Conservation (phyloP, 1,139 yeast species). For the Chernovozyma sophiae-reginae region DNA sequence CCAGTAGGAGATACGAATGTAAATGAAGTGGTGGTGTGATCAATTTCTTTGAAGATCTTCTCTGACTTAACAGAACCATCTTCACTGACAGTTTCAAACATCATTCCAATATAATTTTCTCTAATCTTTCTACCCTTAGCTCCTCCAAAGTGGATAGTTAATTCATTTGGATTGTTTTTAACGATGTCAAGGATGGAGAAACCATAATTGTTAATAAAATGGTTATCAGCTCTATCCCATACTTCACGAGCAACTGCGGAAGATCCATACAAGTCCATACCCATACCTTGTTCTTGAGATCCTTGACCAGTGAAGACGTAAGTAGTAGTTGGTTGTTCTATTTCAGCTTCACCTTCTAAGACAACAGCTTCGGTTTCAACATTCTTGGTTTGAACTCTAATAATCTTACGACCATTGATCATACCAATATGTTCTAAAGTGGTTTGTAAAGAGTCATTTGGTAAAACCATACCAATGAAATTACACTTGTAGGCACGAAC, state of each 20-base stretch:
- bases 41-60: conserved; percentile 91
- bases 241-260: conserved; percentile 91
- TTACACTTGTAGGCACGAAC: conserved; percentile 91
- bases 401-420: conserved; percentile 98
- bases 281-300: conserved; percentile 99
- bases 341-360: conserved; percentile 93
- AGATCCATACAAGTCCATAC: conserved; percentile 94
- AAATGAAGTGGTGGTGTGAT: conserved; percentile 72
- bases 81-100: conserved; percentile 90
- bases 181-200: conserved; percentile 96
- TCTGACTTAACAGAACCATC: conserved; percentile 84
- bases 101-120: conserved; percentile 93
- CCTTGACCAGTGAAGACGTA: conserved; percentile 99
- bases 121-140: conserved; percentile 93
- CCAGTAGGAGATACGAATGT: conserved; percentile 94
- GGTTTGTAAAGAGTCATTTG: conserved; percentile 86
- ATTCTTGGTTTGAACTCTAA: conserved; percentile 86
- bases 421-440: conserved; percentile 94
- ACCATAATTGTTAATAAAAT: conserved; percentile 90
- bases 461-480: conserved; percentile 96
- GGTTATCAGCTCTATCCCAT: conserved; percentile 97
- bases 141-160: conserved; percentile 97
- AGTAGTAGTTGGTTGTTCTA: conserved; percentile 95
- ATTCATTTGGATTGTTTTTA: conserved; percentile 90
- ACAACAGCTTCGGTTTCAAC: conserved; percentile 75